A percentile compares a stretch with the other conserved stretches of the same genome.
Evolutionary conservation across 2,329 filamentous ascomycete genomes (phyloP).

Genomic region (Microsporum audouinii): DNA sequence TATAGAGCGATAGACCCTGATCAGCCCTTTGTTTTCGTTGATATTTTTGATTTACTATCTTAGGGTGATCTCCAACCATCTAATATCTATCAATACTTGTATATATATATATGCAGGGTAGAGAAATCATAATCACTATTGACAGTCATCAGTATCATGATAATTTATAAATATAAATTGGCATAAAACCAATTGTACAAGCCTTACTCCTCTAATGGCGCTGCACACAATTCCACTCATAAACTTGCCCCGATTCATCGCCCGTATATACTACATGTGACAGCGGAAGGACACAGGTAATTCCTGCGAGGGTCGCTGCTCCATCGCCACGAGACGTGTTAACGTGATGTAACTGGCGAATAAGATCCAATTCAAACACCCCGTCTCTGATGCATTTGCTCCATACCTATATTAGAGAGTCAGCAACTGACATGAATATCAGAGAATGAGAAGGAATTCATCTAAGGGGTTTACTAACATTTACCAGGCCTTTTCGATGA

Average conservation of each 20-base stretch:
- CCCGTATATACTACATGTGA: conserved; percentile 80
- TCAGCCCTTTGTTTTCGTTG: no score
- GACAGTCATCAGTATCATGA: conserved; percentile 4
- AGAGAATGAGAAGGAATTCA: background rate
- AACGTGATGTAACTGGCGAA: conserved; percentile 71
- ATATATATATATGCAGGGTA: no score
- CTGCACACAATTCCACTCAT: conserved; percentile 48
- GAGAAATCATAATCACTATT: background rate
- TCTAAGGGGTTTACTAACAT: conserved; percentile 34
- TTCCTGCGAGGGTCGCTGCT: conserved; percentile 48
- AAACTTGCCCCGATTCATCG: conserved; percentile 82
- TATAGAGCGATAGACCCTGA: background rate
- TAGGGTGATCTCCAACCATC: no score
- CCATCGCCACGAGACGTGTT: conserved; percentile 55
- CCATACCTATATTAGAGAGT: conserved; percentile 41
- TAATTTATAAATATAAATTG: background rate
- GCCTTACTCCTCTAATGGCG: conserved; percentile 25
- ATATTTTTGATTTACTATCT: no score
- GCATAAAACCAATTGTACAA: background rate
- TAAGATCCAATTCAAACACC: conserved; percentile 63
- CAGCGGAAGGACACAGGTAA: conserved; percentile 78
- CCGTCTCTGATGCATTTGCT: conserved; percentile 47
- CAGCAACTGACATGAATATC: background rate
- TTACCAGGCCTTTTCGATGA: conserved; percentile 71
- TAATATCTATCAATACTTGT: background rate